phyloP scores from a whole-genome alignment of 345 rosid genomes.

The Populus nigra region DNA sequence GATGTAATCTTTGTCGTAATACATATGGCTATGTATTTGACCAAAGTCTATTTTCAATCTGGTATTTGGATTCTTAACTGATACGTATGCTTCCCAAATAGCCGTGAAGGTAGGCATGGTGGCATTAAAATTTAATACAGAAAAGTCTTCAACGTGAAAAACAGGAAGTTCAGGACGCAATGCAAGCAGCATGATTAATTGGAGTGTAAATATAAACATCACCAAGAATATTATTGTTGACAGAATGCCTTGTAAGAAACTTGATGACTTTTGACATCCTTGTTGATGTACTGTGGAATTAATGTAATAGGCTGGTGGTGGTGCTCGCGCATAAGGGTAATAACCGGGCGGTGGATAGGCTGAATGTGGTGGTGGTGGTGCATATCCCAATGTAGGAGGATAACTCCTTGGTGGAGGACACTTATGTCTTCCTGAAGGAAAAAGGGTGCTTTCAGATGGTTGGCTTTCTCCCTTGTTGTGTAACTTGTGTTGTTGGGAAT shows the following conservation, averaged over 20 bases:
- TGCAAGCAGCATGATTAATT: slow-evolving; percentile 54
- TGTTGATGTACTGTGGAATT: slow-evolving; percentile 15
- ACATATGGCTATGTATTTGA: slow-evolving; percentile 46
- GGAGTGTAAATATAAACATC: slow-evolving; percentile 27
- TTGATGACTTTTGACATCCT: slow-evolving; percentile 12
- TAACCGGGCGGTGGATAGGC: slow-evolving; percentile 9
- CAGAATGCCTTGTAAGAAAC: slow-evolving; percentile 38
- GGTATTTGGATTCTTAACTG: slow-evolving; percentile 63
- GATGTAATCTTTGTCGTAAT: slow-evolving; percentile 30
- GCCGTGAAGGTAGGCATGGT: slow-evolving; percentile 30
- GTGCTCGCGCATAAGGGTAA: slow-evolving; percentile 32
- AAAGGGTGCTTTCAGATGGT: neutral
- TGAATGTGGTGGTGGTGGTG: slow-evolving; percentile 15
- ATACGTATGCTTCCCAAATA: slow-evolving; percentile 46
- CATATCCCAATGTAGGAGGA: slow-evolving; percentile 36
- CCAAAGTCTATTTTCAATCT: slow-evolving; percentile 54
- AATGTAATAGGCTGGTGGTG: slow-evolving; percentile 44
- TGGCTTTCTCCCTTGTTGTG: slow-evolving; percentile 1
- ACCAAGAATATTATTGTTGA: slow-evolving; percentile 36
- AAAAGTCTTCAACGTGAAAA: slow-evolving; percentile 46
- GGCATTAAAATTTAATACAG: slow-evolving; percentile 51
- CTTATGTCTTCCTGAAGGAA: neutral
- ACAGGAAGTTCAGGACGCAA: slow-evolving; percentile 51
- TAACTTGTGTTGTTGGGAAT: slow-evolving; percentile 15
- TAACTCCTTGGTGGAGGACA: slow-evolving; percentile 26